Base-by-base conservation (phyloP, 2,329 filamentous ascomycete species). In the Orbilia brochopaga region DNA sequence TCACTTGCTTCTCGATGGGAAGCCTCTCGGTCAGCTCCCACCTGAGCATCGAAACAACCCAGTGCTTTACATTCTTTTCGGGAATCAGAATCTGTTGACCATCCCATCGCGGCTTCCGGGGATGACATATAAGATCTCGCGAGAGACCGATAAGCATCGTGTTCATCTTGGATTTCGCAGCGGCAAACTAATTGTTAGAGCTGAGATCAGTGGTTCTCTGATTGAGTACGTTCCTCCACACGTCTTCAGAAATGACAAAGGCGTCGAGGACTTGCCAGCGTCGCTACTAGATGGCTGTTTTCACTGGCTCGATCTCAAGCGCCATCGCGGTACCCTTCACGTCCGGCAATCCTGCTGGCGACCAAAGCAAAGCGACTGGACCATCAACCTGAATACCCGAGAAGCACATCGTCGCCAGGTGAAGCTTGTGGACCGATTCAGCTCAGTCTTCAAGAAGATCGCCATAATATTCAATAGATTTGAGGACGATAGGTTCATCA, bases 221-320 rank as follows among this genome's bases (percentile, higher is more conserved):
- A 75, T 80, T 0, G 79, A 82, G 53, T 75, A 79, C 4, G 74
- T 83, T 2, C 80, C 80, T 0, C 72, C 76, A 0, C 23, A 75
- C 0, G 21, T 78, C 0, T 82, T 83, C 30, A 73, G 61, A 23
- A 35, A 51, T 0, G 64, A 74, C 0, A 15, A 52, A 0, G 70
- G 19, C 1, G 50, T 50, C 15, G 67, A 73, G 32, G 85, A 87
- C 73, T 77, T 88, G 0, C 87, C 87, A 0, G 74, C 74, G 0
- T 76, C 80, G 0, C 78, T 90, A 0, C 72, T 87, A 0, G 77
- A 83, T 0, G 78, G 82, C 5, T 88, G 84, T 55, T 79, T 84
- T 0, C 87, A 90, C 72, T 89, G 86, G 86, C 78, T 88, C 2
- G 79, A 88, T 46, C 11, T 87, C 0, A 53, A 69, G 1, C 78